phyloP scores from a whole-genome alignment of 2,329 filamentous ascomycete species.

The Scedosporium apiospermum region DNA sequence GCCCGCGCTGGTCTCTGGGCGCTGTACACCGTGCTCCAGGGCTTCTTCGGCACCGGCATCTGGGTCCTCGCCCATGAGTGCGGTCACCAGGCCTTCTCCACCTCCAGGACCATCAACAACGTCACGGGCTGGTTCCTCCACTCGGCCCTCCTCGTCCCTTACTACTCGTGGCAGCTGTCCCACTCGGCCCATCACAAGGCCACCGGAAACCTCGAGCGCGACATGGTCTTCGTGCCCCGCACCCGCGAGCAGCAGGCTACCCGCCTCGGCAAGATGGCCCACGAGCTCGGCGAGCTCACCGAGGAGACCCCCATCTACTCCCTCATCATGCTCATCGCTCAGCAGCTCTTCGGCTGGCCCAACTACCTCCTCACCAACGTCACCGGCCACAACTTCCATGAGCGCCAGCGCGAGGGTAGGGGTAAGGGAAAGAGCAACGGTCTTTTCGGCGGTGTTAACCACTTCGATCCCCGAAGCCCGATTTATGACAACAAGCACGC shows the following conservation, averaged over 20 bases:
- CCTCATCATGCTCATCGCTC: conserved; percentile 60
- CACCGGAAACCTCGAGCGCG: conserved; percentile 90
- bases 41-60: conserved; percentile 56
- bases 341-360: conserved; percentile 91
- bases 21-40: conserved; percentile 67
- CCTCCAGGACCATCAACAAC: conserved; percentile 86
- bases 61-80: conserved; percentile 66
- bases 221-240: conserved; percentile 98
- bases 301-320: conserved; percentile 92
- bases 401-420: conserved; percentile 83
- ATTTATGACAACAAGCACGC: conserved; percentile 88
- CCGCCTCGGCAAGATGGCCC: conserved; percentile 61
- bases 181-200: conserved; percentile 99
- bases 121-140: conserved; percentile 86
- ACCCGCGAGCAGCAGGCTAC: conserved; percentile 74
- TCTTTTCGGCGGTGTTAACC: conserved; percentile 72
- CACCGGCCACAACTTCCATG: conserved; percentile 92
- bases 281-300: conserved; percentile 79
- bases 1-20: conserved; percentile 56
- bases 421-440: conserved; percentile 90
- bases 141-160: conserved; percentile 82
- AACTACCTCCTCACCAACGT: conserved; percentile 87
- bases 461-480: conserved; percentile 83
- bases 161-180: conserved; percentile 99
- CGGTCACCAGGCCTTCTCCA: conserved; percentile 82